Evolutionary conservation across 2,329 filamentous ascomycete genomes (phyloP).

Genomic region (Coleophoma cylindrospora): DNA sequence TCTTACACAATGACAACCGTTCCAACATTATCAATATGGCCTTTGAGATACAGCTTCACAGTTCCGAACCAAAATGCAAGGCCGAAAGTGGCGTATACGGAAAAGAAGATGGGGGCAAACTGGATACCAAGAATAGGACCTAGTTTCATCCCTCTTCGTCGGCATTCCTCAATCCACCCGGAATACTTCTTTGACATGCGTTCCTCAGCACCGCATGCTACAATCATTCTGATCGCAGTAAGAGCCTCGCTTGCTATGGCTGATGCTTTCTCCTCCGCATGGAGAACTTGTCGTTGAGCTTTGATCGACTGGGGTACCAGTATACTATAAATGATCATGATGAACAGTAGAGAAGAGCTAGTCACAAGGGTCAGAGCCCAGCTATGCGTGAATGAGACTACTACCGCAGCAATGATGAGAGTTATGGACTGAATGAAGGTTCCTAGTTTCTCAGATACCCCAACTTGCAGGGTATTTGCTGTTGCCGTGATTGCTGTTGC

Average conservation of each 20-base stretch:
- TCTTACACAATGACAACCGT: conserved; percentile 47
- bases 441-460: conserved; percentile 56
- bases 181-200: conserved; percentile 48
- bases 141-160: conserved; percentile 40
- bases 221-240: conserved; percentile 54
- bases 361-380: conserved; percentile 56
- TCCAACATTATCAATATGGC: conserved; percentile 41
- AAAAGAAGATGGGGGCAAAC: not conserved
- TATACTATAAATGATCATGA: conserved; percentile 40
- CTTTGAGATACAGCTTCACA: conserved; percentile 42
- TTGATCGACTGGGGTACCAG: conserved; percentile 53
- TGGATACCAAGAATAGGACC: conserved; percentile 41
- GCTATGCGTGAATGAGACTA: conserved; percentile 49
- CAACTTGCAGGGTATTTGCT: conserved; percentile 47
- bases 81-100: conserved; percentile 38
- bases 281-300: conserved; percentile 36
- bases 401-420: conserved; percentile 52
- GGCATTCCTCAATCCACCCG: conserved; percentile 49
- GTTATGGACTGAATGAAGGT: conserved; percentile 45
- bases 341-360: conserved; percentile 50
- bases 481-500: conserved; percentile 53
- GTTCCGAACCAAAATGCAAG: conserved; percentile 58
- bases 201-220: conserved; percentile 56
- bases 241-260: conserved; percentile 58
- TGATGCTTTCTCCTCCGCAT: conserved; percentile 51